A percentile compares a stretch with the other conserved stretches of the same genome.
Conservation (phyloP, 2,329 filamentous ascomycete genomes). For the Aspergillus udagawae region DNA sequence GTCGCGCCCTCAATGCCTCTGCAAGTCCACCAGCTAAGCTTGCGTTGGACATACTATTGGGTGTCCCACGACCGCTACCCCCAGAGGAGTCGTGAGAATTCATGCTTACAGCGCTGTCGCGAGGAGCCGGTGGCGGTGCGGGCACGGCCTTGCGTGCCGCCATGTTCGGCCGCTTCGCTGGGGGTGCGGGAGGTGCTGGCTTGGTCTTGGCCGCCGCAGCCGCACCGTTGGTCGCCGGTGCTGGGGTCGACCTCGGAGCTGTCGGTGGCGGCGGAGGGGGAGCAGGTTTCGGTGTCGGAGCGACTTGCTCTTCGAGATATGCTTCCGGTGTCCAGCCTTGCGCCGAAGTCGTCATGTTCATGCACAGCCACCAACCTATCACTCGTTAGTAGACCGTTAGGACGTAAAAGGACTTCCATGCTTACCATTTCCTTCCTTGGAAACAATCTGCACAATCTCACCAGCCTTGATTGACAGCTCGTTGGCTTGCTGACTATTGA, state of each 20-base stretch:
- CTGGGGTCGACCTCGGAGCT: slow-evolving; percentile 52
- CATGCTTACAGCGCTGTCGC: slow-evolving; percentile 59
- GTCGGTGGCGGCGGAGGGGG: slow-evolving; percentile 49
- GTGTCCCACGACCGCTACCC: slow-evolving; percentile 67
- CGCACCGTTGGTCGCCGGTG: slow-evolving; percentile 56
- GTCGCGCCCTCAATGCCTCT: slow-evolving; percentile 71
- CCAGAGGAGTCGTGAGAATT: slow-evolving; percentile 49
- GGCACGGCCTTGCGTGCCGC: slow-evolving; percentile 68
- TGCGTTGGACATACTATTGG: slow-evolving; percentile 53
- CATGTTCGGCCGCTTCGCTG: slow-evolving; percentile 71
- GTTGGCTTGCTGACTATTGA: slow-evolving; percentile 76
- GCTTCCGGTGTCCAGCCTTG: slow-evolving; percentile 93
- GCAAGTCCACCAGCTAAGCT: slow-evolving; percentile 71
- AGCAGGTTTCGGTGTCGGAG: slow-evolving; percentile 57
- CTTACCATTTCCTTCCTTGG: slow-evolving; percentile 93
- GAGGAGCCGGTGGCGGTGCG: slow-evolving; percentile 59
- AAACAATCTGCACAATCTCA: slow-evolving; percentile 81
- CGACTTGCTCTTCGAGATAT: slow-evolving; percentile 74
- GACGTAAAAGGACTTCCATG: slow-evolving; percentile 5
- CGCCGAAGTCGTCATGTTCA: slow-evolving; percentile 61
- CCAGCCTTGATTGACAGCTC: slow-evolving; percentile 77
- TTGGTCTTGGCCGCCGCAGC: slow-evolving; percentile 52
- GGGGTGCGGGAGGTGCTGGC: slow-evolving; percentile 70
- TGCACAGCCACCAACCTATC: slow-evolving; percentile 92
- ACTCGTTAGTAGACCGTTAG: slow-evolving; percentile 21